Evolutionary conservation across 441 rosid genomes (phyloP), one percentile per base, ranked within the genome.

Genomic region (Erodium chrysanthum): DNA sequence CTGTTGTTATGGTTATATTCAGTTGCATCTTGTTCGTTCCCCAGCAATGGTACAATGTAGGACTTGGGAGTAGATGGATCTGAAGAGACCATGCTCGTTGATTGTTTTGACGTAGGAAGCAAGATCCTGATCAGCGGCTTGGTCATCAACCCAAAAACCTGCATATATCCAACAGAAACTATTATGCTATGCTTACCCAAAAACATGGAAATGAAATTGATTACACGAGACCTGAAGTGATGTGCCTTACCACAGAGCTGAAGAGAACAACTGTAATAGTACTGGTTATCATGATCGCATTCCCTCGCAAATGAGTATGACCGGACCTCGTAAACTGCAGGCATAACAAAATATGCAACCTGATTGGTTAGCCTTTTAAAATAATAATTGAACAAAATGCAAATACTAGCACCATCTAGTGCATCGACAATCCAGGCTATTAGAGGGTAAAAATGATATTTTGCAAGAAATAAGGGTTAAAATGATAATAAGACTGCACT

Each of bases 201-300:
- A n/a, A n/a, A n/a, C n/a, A n/a, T n/a, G n/a, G n/a, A n/a, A n/a
- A n/a, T n/a, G n/a, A n/a, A n/a, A n/a, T n/a, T n/a, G n/a, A n/a
- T n/a, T n/a, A n/a, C n/a, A n/a, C n/a, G n/a, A n/a, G n/a, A n/a
- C n/a, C n/a, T 60, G 20, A 9, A 15, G 63, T 60, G 17, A 66
- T 8, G 11, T 69, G 67, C 40, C 88, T 70, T 80, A 94, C 99
- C 91, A 85, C 89, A 23, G 99, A 86, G 78, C 99, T 94, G 82
- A 86, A 87, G 23, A 91, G 94, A 75, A 94, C 96, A 40, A 91
- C 88, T 0, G 96, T 89, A 62, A 94, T 91, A 12, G 97, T 91
- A 71, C 99, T 94, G 58, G 99, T 89, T 81, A 94, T 89, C 97
- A 91, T 85, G 67, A 91, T 80, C 6, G 96, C 96, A 68, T 90